Conservation (phyloP, 768 basidiomycete species). For the Mycena galopus region DNA sequence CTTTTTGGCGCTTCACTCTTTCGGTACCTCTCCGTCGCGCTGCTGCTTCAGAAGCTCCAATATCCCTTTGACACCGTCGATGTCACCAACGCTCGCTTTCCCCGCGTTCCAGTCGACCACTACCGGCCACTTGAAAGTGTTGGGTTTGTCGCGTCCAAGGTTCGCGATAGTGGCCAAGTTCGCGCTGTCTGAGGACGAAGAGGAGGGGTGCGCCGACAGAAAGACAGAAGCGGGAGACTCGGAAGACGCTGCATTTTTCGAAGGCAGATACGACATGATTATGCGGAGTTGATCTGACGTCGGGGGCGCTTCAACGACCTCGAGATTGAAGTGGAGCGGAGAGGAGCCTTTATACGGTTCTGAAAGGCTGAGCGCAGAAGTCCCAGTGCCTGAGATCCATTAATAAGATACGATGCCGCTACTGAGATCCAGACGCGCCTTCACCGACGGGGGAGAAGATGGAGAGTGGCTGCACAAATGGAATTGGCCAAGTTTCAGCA, state of each 20-base stretch:
- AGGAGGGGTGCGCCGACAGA: conserved; percentile 73
- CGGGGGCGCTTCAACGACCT: conserved; percentile 77
- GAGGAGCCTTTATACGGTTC: conserved; percentile 64
- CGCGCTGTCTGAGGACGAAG: conserved; percentile 54
- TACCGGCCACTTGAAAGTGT: conserved; percentile 81
- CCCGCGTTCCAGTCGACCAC: conserved; percentile 85
- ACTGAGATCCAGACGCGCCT: conserved; percentile 19
- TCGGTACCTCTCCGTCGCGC: conserved; percentile 72
- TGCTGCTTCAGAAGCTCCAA: conserved; percentile 74
- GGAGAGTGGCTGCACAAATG: conserved; percentile 67
- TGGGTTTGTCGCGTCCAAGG: conserved; percentile 68
- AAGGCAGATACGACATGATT: conserved; percentile 73
- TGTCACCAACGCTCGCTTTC: conserved; percentile 72
- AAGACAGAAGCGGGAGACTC: conserved; percentile 55
- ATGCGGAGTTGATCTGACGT: conserved; percentile 77
- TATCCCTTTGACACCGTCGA: conserved; percentile 76
- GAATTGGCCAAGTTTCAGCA: conserved; percentile 13
- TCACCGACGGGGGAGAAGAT: conserved; percentile 72
- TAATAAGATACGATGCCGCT: background rate
- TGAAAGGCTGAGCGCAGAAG: conserved; percentile 72
- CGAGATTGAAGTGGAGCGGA: conserved; percentile 78
- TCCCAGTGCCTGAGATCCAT: conserved; percentile 60
- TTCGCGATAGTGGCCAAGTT: conserved; percentile 60
- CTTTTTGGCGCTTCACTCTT: conserved; percentile 42
- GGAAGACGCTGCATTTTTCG: conserved; percentile 41